phyloP scores from a whole-genome alignment of 2,329 filamentous ascomycete genomes.

The Periconia macrospinosa region DNA sequence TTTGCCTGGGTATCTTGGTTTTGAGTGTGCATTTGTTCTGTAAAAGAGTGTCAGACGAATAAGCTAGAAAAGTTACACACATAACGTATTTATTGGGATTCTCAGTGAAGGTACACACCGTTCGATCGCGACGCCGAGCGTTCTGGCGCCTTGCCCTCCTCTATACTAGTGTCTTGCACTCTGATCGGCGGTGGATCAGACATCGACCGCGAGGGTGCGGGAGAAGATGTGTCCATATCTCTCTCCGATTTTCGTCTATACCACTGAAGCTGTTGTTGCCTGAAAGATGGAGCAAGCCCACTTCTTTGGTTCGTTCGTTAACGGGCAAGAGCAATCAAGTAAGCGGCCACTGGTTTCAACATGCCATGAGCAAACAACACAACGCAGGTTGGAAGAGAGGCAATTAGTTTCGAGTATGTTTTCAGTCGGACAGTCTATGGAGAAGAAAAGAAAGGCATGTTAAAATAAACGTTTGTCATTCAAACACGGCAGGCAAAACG shows the following conservation, averaged over 20 bases:
- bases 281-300: too few relatives aligned
- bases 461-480: not conserved
- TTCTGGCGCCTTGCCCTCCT: constrained; percentile 7
- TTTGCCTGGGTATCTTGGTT: constrained; percentile 11
- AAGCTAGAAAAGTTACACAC: too few relatives aligned
- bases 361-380: not conserved
- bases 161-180: constrained; percentile 36
- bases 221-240: constrained; percentile 5
- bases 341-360: too few relatives aligned
- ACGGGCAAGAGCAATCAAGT: not conserved
- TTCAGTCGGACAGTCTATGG: too few relatives aligned
- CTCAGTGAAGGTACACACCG: not conserved
- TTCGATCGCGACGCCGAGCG: not conserved
- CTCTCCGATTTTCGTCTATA: not conserved
- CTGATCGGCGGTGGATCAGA: constrained; percentile 38
- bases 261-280: not conserved
- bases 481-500: not conserved
- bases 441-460: too few relatives aligned
- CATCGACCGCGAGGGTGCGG: constrained; percentile 12
- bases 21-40: constrained; percentile 21
- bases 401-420: too few relatives aligned
- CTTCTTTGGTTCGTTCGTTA: too few relatives aligned
- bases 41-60: not conserved
- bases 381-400: not conserved
- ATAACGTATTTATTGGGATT: not conserved